phyloP scores from a whole-genome alignment of 805 yeast species.

The Zygosaccharomyces siamensis region DNA sequence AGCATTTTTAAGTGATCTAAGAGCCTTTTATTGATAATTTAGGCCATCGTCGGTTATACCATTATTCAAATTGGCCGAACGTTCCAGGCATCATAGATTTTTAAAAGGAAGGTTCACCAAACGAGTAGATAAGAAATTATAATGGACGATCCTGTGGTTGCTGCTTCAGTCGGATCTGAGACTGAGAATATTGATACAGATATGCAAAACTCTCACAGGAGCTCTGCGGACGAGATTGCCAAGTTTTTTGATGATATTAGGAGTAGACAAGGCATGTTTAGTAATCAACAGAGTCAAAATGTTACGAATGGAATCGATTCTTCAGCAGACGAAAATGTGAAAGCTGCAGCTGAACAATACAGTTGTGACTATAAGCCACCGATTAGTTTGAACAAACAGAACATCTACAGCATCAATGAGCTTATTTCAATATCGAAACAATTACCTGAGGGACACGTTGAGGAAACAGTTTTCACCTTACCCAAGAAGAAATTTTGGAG shows the following conservation, averaged over 20 bases:
- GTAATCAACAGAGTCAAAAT: constrained; percentile 1
- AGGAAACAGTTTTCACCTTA: constrained; percentile 34
- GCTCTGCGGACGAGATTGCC: constrained; percentile 7
- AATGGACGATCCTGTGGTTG: constrained; percentile 6
- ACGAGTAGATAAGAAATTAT: not conserved
- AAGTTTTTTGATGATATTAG: constrained; percentile 9
- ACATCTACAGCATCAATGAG: constrained; percentile 30
- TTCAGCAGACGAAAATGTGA: not conserved
- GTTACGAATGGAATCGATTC: not conserved
- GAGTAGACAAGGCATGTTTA: constrained; percentile 4
- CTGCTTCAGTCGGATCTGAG: constrained; percentile 7
- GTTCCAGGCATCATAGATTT: too few relatives aligned
- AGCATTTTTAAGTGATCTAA: not conserved
- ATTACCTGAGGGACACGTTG: constrained; percentile 32
- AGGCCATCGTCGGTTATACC: not conserved
- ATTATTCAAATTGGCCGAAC: not conserved
- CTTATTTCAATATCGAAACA: constrained; percentile 18
- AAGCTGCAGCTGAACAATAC: constrained; percentile 5
- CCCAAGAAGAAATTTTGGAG: constrained; percentile 51
- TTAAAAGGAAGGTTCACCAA: not conserved
- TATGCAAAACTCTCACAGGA: not conserved
- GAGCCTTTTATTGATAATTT: not conserved
- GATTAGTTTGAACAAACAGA: constrained; percentile 10
- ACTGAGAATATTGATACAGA: constrained; percentile 3
- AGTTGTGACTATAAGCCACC: constrained; percentile 23